Evolutionary conservation across 768 basidiomycete genomes (phyloP).

Genomic region (Pisolithus albus): DNA sequence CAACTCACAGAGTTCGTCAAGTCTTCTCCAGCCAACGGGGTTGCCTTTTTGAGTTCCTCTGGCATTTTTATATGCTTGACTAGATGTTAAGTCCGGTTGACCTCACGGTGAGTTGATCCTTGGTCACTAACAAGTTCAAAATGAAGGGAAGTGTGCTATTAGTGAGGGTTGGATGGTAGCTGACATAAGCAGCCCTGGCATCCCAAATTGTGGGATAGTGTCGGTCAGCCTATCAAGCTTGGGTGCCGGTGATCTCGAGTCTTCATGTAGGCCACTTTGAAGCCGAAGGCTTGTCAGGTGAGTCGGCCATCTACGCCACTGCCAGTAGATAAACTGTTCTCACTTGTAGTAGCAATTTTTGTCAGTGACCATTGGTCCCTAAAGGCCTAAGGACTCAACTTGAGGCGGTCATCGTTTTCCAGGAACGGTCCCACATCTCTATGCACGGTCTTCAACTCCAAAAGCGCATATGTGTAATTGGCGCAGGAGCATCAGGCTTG

Average conservation of each 20-base stretch:
- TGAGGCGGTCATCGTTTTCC: no score
- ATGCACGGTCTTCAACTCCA: slow-evolving; percentile 3
- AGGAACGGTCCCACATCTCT: not conserved
- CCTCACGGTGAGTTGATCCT: slow-evolving; percentile 85
- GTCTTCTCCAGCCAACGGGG: slow-evolving; percentile 77
- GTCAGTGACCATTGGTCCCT: no score
- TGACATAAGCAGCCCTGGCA: slow-evolving; percentile 10
- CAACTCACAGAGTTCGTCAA: slow-evolving; percentile 81
- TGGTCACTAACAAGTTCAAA: slow-evolving; percentile 43
- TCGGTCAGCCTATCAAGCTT: no score
- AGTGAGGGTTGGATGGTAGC: not conserved
- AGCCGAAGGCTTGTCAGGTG: no score
- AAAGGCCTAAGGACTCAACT: no score
- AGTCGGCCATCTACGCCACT: no score
- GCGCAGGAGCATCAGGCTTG: slow-evolving; percentile 71
- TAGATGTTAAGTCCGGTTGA: slow-evolving; percentile 32
- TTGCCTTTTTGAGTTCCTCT: slow-evolving; percentile 72
- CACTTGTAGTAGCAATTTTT: no score
- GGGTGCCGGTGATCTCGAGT: no score
- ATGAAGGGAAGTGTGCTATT: no score
- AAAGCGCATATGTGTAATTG: slow-evolving; percentile 60
- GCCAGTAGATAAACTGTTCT: no score
- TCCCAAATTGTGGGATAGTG: no score
- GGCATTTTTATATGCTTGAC: slow-evolving; percentile 41
- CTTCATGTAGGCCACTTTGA: no score